These are phyloP conservation scores for Mrakia frigida DNA, from an alignment of 768 basidiomycete genomes.

Conservation along the genomic window DNA sequence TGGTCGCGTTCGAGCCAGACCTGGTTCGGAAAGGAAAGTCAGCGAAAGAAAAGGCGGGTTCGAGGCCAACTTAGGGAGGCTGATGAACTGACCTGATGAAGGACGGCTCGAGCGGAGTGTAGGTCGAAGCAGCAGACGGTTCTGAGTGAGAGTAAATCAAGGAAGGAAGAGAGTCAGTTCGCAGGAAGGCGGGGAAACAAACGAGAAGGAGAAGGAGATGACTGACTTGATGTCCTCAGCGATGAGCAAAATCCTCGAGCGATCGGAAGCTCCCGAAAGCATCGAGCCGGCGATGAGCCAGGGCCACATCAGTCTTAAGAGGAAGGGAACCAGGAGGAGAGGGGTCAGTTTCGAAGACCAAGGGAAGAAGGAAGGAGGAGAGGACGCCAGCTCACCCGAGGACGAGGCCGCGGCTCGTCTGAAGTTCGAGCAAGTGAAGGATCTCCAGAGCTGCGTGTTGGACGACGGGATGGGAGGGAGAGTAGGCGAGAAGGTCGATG, in stretches of 20 bases:
- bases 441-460: not conserved
- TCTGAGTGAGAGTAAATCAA: not conserved
- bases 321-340: not conserved
- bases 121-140: not conserved
- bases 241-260: not conserved
- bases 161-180: not conserved
- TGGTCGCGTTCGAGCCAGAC: constrained; percentile 1
- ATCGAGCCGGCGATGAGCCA: not conserved
- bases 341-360: not conserved
- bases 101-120: not conserved
- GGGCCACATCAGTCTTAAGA: not conserved
- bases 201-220: not conserved
- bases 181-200: not conserved
- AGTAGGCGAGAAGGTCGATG: not conserved
- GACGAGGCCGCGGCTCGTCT: not conserved
- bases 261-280: not conserved
- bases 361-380: not conserved
- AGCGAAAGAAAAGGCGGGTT: not conserved
- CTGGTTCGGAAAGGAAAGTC: not conserved
- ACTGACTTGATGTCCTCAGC: not conserved
- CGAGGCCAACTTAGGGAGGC: not conserved
- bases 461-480: not conserved
- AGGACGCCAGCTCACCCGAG: not conserved
- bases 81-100: not conserved
- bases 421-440: not conserved